Percentiles rank a stretch among this genome's conserved stretches.
phyloP scores from a whole-genome alignment of 78 protist species.

The Salpingoeca rosetta region DNA sequence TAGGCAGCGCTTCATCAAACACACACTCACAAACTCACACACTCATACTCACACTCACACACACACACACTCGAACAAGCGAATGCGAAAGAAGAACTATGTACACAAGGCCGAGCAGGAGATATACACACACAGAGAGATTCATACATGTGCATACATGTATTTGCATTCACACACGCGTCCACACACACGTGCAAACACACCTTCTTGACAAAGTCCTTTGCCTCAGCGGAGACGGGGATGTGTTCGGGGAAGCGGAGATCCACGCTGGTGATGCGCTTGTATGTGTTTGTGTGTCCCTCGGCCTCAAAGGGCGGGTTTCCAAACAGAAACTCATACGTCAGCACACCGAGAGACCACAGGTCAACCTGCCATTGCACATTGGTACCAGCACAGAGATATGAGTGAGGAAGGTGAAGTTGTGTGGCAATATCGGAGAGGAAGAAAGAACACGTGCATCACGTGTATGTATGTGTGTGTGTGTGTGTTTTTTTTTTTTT shows the following conservation, averaged over 20 bases:
- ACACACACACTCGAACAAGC: too few species aligned
- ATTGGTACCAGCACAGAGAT: too few species aligned
- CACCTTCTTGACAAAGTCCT: conserved; percentile 41
- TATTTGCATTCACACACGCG: background rate
- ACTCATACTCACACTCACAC: too few species aligned
- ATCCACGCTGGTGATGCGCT: conserved; percentile 43
- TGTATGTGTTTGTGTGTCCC: conserved; percentile 23
- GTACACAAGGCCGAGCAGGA: background rate
- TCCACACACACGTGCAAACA: background rate
- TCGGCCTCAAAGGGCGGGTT: conserved; percentile 75
- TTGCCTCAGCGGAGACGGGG: conserved; percentile 38
- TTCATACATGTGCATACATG: background rate
- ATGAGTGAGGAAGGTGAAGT: background rate
- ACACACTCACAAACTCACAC: too few species aligned
- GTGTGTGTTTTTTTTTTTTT: too few species aligned
- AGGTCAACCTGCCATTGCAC: conserved; percentile 75
- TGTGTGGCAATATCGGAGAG: too few species aligned
- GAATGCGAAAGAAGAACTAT: too few species aligned
- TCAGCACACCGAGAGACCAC: conserved; percentile 85
- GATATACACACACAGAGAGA: background rate
- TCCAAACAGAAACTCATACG: conserved; percentile 80
- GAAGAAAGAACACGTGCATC: too few species aligned
- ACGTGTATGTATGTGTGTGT: too few species aligned
- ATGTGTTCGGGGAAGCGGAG: conserved; percentile 39
- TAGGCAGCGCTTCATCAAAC: too few species aligned